Evolutionary conservation across 768 basidiomycete species (phyloP).

Genomic region (Hygrophorus pudorinus): DNA sequence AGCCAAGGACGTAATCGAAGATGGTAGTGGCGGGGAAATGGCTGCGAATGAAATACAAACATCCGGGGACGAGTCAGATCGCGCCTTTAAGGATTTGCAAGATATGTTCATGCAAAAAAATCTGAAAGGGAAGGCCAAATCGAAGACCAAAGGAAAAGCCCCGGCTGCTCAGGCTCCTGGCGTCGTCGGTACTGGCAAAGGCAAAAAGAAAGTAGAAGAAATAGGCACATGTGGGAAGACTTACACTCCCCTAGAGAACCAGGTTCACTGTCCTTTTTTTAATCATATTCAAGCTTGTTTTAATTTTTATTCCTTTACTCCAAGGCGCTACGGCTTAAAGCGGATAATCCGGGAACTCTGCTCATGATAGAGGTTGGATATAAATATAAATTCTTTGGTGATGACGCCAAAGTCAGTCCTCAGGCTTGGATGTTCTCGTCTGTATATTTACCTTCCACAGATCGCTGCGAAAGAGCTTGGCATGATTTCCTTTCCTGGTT

Average conservation of each 20-base stretch:
- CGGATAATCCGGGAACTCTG: conserved; percentile 52
- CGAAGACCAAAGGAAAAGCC: conserved; percentile 17
- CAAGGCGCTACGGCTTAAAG: conserved; percentile 50
- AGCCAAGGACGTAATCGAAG: conserved; percentile 14
- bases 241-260: conserved; percentile 72
- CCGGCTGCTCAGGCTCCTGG: conserved; percentile 9
- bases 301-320: neutral
- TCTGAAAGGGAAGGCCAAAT: conserved; percentile 26
- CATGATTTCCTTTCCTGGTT: conserved; percentile 59
- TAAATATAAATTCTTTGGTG: conserved; percentile 74
- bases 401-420: conserved; percentile 61
- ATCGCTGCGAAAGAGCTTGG: conserved; percentile 69
- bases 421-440: neutral
- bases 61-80: conserved; percentile 29
- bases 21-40: conserved; percentile 17
- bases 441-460: conserved; percentile 23
- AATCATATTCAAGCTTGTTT: neutral
- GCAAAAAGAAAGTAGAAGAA: conserved; percentile 27
- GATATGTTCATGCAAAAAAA: conserved; percentile 33
- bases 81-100: conserved; percentile 36
- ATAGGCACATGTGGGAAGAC: conserved; percentile 61
- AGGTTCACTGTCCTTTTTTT: conserved; percentile 26
- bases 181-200: no score
- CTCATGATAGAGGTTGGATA: conserved; percentile 82
- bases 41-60: conserved; percentile 12